Evolutionary conservation across 495 filamentous ascomycete genomes (phyloP), one percentile per base, ranked within the genome.

Genomic region (Penicillium steckii): DNA sequence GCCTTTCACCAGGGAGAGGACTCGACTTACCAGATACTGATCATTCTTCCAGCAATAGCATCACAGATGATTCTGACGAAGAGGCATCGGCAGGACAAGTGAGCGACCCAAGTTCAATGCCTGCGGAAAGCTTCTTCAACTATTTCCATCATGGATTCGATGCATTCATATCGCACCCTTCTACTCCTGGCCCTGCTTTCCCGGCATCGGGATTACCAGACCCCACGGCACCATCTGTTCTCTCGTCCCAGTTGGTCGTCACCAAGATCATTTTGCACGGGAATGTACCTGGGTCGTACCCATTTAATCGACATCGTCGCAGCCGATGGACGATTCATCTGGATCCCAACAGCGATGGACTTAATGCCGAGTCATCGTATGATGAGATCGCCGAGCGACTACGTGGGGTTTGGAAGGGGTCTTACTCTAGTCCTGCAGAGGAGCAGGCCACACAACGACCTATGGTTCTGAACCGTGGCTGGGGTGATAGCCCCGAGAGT

Each of bases 131-230:
- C 57, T 98, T 97, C 68, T 95, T 91, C 66, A 97, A 97, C 61
- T 98, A 97, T 65, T 97, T 96, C 61, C 87, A 90, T 53, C 86
- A 95, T 59, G 94, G 94, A 2, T 89, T 98, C 60, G 94, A 98
- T 68, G 80, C 96, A n/a, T 83, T 97, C 42, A 79, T 98, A 13
- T 96, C 92, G 0, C 80, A 86, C 24, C 87, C 88, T 17, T 84
- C 82, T 3, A 69, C 73, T 3, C 76, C 85, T 1, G 88, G 86
- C 7, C 86, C 86, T 0, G 81, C 83, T 6, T 87, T 88, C 6
- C 83, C 85, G 24, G 58, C 51, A 2, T 76, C 75, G 0, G 62
- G 35, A 8, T 25, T 69, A 2, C 53, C 71, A 12, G 72, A 76
- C 21, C 61, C 66, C 13, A 51, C 38, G 8, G 19, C 59, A 0